Conservation (phyloP, 768 basidiomycete genomes). For the Suillus paluster region DNA sequence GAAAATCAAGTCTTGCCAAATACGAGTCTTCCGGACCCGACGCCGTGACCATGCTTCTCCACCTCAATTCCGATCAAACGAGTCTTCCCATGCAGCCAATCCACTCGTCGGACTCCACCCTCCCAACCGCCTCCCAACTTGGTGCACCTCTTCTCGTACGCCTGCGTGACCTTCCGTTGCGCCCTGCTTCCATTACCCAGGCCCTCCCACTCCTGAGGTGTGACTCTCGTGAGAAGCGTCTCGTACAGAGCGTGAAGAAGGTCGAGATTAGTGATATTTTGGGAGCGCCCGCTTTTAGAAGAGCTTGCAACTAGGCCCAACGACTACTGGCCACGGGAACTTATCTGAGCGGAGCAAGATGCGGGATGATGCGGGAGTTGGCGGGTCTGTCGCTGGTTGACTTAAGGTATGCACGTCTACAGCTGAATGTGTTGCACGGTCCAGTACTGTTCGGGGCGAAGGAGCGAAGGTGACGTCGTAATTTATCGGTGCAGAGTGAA, state of each 20-base stretch:
- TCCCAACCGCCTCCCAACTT: slow-evolving; percentile 72
- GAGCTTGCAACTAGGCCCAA: too few relatives aligned
- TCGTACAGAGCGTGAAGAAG: slow-evolving; percentile 63
- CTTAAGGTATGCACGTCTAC: slow-evolving; percentile 60
- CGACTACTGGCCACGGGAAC: slow-evolving; percentile 65
- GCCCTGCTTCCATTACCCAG: slow-evolving; percentile 58
- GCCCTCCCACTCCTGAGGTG: slow-evolving; percentile 66
- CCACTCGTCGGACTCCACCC: slow-evolving; percentile 66
- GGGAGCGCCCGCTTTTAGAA: slow-evolving; percentile 24
- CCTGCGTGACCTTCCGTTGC: slow-evolving; percentile 61
- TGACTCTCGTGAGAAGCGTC: slow-evolving; percentile 58
- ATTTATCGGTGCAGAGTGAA: slow-evolving; percentile 63
- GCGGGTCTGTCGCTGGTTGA: slow-evolving; percentile 69
- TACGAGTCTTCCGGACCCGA: slow-evolving; percentile 51
- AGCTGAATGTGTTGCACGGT: slow-evolving; percentile 54
- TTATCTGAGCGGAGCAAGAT: slow-evolving; percentile 59
- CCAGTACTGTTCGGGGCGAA: slow-evolving; percentile 59
- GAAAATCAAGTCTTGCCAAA: slow-evolving; percentile 43
- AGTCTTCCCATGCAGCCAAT: slow-evolving; percentile 68
- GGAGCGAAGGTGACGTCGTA: slow-evolving; percentile 64
- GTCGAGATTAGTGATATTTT: slow-evolving; percentile 61
- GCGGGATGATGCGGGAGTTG: slow-evolving; percentile 46
- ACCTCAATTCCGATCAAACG: slow-evolving; percentile 64
- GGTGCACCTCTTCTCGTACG: slow-evolving; percentile 66
- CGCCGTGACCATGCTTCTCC: slow-evolving; percentile 45